Base-by-base conservation (phyloP, 1,139 yeast species). In the Taphrina populina region DNA sequence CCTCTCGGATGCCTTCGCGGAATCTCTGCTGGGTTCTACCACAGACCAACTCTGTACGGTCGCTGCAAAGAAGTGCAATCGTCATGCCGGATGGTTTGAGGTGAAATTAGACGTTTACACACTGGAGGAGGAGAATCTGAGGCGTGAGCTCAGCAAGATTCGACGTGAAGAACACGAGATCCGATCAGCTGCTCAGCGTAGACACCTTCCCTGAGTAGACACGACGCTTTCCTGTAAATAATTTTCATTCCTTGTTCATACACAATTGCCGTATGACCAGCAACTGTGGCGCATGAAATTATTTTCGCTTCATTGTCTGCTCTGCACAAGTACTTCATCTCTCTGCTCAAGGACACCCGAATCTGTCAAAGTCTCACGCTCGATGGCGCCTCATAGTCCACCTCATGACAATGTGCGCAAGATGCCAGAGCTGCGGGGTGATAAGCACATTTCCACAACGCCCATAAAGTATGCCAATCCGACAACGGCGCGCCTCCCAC, bases 1-100 rank as follows among this genome's bases (percentile, higher is more conserved):
- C 62, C 62, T 51, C 64, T 67, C 35, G 32, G 34, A 58, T 27
- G 45, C 37, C 4, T 27, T 56, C 57, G 35, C 34, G 43, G 27
- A 54, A 29, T 15, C 40, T 10, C 29, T 43, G 64, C 63, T 47
- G 61, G 58, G 19, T 27, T 54, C 37, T 45, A 60, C 27, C 63
- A 59, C 63, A 46, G 66, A 61, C 7, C 64, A 61, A 27, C 58
- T 80, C 2, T 86, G 95, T 65, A 64, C 80, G 13, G 69, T 71
- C n/a, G 92, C 84, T 53, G 79, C 78, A 61, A 75, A 81, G 52
- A 83, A 82, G 63, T 86, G 95, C 66, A 67, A 68, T 3, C 76
- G 80, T 49, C 95, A 86, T 64, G 73, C 74, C 46, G 82, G 84
- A 0, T 86, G 95, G 95, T 75, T 74, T 67, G 71, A 71, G 45